A percentile compares a stretch with the other conserved stretches of the same genome.
Evolutionary conservation across 495 filamentous ascomycete genomes (phyloP).

Genomic region (Xylaria acuta): DNA sequence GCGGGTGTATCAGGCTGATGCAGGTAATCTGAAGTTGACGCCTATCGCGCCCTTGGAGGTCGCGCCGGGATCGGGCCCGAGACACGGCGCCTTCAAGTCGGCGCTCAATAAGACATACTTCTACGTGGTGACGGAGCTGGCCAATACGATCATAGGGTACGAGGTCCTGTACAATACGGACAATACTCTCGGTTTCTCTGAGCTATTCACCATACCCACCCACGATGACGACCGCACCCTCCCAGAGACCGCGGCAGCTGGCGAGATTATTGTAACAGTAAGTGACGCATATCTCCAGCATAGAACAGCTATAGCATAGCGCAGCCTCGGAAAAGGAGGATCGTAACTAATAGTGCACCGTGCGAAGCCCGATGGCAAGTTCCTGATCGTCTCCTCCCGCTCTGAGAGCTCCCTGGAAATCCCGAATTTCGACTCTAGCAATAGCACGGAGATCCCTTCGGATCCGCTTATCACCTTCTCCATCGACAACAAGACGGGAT

Average conservation of each 20-base stretch:
- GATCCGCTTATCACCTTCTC: conserved; percentile 54
- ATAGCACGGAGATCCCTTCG: conserved; percentile 52
- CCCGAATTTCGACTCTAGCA: conserved; percentile 50
- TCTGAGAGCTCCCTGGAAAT: conserved; percentile 57
- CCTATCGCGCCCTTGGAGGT: conserved; percentile 41
- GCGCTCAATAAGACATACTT: conserved; percentile 56
- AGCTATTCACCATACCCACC: conserved; percentile 51
- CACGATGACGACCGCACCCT: conserved; percentile 49
- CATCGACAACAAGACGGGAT: conserved; percentile 56
- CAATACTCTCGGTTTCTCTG: conserved; percentile 52
- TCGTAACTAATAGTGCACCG: background rate
- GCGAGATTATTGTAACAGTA: conserved; percentile 66
- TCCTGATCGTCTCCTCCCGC: conserved; percentile 69
- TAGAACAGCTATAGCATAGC: background rate
- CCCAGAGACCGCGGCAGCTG: conserved; percentile 56
- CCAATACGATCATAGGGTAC: conserved; percentile 63
- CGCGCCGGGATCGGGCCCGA: conserved; percentile 64
- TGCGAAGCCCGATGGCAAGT: conserved; percentile 61
- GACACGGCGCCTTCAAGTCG: conserved; percentile 69
- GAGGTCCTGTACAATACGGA: conserved; percentile 59
- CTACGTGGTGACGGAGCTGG: conserved; percentile 70
- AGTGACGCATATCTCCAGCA: conserved; percentile 38
- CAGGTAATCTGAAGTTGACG: conserved; percentile 43
- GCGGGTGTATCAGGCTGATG: conserved; percentile 65
- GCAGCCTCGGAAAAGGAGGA: background rate